A percentile compares a stretch with the other conserved stretches of the same genome.
Conservation (phyloP, 2,329 filamentous ascomycete species). For the Nakataea oryzae region DNA sequence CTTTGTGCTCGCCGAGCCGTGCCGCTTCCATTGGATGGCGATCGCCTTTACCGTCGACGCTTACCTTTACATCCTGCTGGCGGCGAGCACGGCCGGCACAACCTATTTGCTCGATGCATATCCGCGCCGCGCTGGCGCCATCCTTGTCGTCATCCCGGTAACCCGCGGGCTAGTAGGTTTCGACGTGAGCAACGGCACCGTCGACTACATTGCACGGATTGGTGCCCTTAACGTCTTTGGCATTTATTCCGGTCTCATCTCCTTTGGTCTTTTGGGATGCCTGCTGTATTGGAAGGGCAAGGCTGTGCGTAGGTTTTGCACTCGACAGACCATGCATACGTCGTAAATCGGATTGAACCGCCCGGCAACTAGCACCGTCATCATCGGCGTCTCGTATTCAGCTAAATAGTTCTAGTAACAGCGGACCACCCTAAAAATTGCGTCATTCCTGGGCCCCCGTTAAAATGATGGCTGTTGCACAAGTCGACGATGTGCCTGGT, state of each 20-base stretch:
- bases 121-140: constrained; percentile 26
- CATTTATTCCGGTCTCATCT: background rate
- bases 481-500: too few species aligned
- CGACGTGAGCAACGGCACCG: constrained; percentile 13
- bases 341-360: background rate
- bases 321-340: background rate
- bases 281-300: background rate
- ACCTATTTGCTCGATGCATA: constrained; percentile 33
- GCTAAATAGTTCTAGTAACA: too few species aligned
- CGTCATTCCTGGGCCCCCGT: too few species aligned
- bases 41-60: constrained; percentile 17
- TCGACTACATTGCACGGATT: background rate
- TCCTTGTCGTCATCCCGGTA: constrained; percentile 33
- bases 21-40: constrained; percentile 21
- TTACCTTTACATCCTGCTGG: constrained; percentile 25
- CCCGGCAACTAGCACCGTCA: background rate
- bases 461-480: too few species aligned
- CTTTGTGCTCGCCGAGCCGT: constrained; percentile 20
- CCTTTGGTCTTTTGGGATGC: background rate
- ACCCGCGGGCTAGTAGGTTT: constrained; percentile 34
- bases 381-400: background rate
- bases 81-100: constrained; percentile 31
- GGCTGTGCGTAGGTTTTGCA: constrained; percentile 1
- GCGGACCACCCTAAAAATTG: too few species aligned
- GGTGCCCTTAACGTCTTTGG: background rate